Evolutionary conservation across 179 eudicot genomes (phyloP).

Genomic region (Corrigiola litoralis): DNA sequence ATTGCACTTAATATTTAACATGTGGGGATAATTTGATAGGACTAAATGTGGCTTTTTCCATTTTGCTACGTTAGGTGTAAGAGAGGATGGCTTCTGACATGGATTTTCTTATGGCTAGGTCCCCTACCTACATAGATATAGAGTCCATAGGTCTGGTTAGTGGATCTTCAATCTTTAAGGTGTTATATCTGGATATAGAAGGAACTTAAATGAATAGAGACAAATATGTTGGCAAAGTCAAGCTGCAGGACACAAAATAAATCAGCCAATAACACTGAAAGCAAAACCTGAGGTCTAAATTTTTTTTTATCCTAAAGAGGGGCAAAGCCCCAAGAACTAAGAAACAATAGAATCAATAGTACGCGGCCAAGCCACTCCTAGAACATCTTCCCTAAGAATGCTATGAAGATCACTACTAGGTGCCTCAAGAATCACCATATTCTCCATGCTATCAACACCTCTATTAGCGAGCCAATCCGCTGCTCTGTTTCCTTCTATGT

Average conservation of each 20-base stretch:
- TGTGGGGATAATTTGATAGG: slow-evolving; percentile 4
- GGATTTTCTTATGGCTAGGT: slow-evolving; percentile 4
- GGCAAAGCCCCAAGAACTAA: neutral
- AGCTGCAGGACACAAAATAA: neutral
- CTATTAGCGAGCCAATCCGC: too few relatives aligned
- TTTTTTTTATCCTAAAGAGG: too few relatives aligned
- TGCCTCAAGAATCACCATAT: too few relatives aligned
- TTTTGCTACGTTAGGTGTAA: slow-evolving; percentile 18
- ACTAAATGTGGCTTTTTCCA: slow-evolving; percentile 10
- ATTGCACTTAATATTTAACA: neutral
- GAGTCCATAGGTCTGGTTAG: slow-evolving; percentile 4
- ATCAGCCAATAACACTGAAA: neutral
- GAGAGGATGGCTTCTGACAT: slow-evolving; percentile 8
- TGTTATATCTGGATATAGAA: neutral
- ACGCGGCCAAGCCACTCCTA: too few relatives aligned
- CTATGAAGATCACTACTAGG: too few relatives aligned
- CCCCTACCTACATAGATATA: neutral
- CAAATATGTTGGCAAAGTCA: neutral
- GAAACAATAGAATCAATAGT: neutral
- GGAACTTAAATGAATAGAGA: slow-evolving; percentile 13
- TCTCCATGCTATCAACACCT: too few relatives aligned
- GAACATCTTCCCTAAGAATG: too few relatives aligned
- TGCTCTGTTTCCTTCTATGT: too few relatives aligned
- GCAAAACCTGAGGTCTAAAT: slow-evolving; percentile 8
- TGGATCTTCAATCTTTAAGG: slow-evolving; percentile 4